Base-by-base conservation (phyloP, 2,329 filamentous ascomycete species). In the Clonostachys rosea region DNA sequence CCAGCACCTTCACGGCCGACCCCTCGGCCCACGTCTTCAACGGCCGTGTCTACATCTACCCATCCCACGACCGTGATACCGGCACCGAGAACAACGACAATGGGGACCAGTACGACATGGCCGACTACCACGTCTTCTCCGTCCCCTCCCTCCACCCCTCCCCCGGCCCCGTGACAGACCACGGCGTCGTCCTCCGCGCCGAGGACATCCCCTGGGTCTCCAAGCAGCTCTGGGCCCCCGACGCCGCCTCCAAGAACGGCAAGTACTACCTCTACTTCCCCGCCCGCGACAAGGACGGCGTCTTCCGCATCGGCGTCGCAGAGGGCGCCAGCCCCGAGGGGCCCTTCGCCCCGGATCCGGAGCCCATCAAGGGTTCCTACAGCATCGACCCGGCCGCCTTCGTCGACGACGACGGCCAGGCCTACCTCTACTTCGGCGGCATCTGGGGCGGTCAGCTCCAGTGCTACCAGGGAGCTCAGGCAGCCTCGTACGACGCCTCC, bases 41-140 rank as follows among this genome's bases (percentile, higher is more conserved):
- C 52, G 78, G 76, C 63, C 83, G 77, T 54, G 68, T 91, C 50
- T 91, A 89, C 72, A 79, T 91, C 67, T 91, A 91, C 70, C 87
- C 87, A 17, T 91, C 86, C 18, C 87, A 91, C 68, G 87, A 91
- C 66, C 79, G 86, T 54, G 84, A 89, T 64, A 88, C 85, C 6
- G 78, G 83, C 64, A 87, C 89, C 63, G 49, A 78, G 48, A 84
- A 86, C 73, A 91, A 91, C 70, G 87, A 91, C 74, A 89, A 90
- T 75, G 87, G 87, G 60, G 87, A 90, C 68, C 87, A 91, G 63
- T 91, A 90, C 64, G 87, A 89, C 70, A 91, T 91, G 87, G 76
- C 70, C 47, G 87, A 91, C 71, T 91, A 91, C 74, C 87, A 91
- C 65, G 87, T 91, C 62, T 84, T 91, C 66, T 84, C 79, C 54